Evolutionary conservation across 345 rosid genomes (phyloP), one percentile per base, ranked within the genome.

Genomic region (Linum usitatissimum): DNA sequence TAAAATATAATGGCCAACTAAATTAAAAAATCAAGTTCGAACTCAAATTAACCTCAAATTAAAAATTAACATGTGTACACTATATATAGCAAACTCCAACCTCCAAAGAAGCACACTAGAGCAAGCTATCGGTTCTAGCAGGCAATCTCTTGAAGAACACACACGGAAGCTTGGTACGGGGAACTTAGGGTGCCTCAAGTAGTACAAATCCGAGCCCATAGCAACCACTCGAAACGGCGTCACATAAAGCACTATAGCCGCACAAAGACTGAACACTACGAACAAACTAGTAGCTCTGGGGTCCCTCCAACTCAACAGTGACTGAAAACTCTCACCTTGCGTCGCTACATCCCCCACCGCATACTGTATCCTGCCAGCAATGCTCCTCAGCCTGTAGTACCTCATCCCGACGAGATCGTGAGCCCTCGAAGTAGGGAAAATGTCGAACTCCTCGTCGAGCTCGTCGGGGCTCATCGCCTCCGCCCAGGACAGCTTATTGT

Each of bases 401-500:
- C 93, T 82, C 69, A 90, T 69, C 23, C 89, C 67, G n/a, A 87
- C 82, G 9, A 79, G 36, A 18, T 90, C 91, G 0, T 80, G 78
- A 0, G 80, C 69, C 40, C 74, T 69, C 1, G 84, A 76, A 4
- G 93, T 84, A 5, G 97, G 95, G 66, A 90, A 87, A 0, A 86
- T 90, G 69, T 85, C 96, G 23, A 86, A 89, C 68, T 89, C 94
- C 73, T 90, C 95, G 1, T 86, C 91, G 0, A 90, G 81, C 73
- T 86, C 96, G 61, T 90, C 96, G 0, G 89, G 86, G 55, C 71
- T 69, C 59, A 74, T 86, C 3, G 80, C 79, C 61, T 86, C 94
- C 5, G 96, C 91, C 91, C 87, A 89, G 0, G 94, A 89, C 30
- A 89, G 80, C 60, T 81, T 89, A 18, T 83, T 73, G 66, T 89